phyloP scores from a whole-genome alignment of 768 basidiomycete species.

The Nevesoporus exiguus region DNA sequence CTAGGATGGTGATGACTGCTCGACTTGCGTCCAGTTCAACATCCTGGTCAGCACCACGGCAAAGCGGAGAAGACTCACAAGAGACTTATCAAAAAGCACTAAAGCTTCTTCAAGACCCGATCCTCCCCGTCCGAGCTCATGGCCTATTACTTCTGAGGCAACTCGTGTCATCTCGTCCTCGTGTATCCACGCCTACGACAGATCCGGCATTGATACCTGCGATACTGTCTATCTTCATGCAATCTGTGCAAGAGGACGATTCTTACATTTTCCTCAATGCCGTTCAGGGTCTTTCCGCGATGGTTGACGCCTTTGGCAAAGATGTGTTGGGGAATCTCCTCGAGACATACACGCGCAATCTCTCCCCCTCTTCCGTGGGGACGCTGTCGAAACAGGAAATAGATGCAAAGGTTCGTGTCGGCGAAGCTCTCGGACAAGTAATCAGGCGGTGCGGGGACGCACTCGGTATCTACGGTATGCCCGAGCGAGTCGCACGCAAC shows the following conservation, averaged over 20 bases:
- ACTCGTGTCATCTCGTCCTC: constrained; percentile 49
- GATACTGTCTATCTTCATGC: constrained; percentile 83
- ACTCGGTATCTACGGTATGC: constrained; percentile 64
- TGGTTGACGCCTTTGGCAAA: constrained; percentile 68
- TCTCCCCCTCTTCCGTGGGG: constrained; percentile 35
- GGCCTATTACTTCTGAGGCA: constrained; percentile 81
- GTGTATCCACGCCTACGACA: constrained; percentile 17
- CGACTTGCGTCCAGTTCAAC: constrained; percentile 63
- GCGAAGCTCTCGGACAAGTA: constrained; percentile 80
- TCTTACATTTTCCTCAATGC: constrained; percentile 95
- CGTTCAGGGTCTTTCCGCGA: constrained; percentile 82
- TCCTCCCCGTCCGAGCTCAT: constrained; percentile 91
- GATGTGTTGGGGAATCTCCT: constrained; percentile 68
- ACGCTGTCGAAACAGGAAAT: constrained; percentile 58
- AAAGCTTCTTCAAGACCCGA: constrained; percentile 83
- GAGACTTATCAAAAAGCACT: constrained; percentile 84
- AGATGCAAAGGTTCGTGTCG: constrained; percentile 71
- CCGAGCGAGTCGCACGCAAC: background rate
- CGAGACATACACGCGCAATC: constrained; percentile 60
- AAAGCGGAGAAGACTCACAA: constrained; percentile 37
- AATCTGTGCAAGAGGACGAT: constrained; percentile 85
- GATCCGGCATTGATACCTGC: constrained; percentile 73
- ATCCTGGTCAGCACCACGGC: constrained; percentile 16
- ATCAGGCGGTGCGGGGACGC: constrained; percentile 70
- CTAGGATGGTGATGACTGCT: constrained; percentile 79